These are phyloP conservation scores for Urtica urens DNA, from an alignment of 306 rosid species.

Conservation along the genomic window DNA sequence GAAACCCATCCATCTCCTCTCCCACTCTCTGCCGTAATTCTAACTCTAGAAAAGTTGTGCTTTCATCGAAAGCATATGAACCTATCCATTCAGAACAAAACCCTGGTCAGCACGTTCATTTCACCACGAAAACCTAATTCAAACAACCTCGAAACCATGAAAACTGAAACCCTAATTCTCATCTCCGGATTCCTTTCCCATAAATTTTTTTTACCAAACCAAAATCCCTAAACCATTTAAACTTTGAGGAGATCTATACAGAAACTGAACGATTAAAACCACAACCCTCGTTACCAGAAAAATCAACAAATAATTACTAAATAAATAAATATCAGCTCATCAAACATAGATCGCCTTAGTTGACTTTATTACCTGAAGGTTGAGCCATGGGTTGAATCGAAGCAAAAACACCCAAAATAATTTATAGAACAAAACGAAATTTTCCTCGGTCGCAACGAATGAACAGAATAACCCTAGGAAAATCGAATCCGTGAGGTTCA, in stretches of 20 bases:
- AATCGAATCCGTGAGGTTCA: neutral
- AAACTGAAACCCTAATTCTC: neutral
- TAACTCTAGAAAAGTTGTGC: slow-evolving; percentile 5
- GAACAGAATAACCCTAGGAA: neutral
- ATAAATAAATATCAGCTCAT: neutral
- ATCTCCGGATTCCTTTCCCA: neutral
- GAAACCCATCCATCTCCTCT: slow-evolving; percentile 7
- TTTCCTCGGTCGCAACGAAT: neutral
- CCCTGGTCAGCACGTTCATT: neutral
- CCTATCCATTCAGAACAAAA: slow-evolving; percentile 7
- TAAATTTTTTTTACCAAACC: neutral
- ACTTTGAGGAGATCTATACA: neutral
- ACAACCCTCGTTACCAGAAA: neutral
- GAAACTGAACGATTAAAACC: neutral
- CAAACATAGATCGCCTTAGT: neutral
- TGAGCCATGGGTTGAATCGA: neutral
- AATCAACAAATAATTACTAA: neutral
- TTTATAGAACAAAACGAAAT: neutral
- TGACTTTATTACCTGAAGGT: slow-evolving; percentile 12
- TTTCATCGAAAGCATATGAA: neutral
- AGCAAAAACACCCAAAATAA: too few species aligned
- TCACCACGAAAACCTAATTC: neutral
- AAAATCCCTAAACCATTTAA: neutral
- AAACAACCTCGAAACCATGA: neutral
- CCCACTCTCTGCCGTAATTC: slow-evolving; percentile 1